phyloP scores from a whole-genome alignment of 73 alveolate species.

The Paramecium octaurelia region DNA sequence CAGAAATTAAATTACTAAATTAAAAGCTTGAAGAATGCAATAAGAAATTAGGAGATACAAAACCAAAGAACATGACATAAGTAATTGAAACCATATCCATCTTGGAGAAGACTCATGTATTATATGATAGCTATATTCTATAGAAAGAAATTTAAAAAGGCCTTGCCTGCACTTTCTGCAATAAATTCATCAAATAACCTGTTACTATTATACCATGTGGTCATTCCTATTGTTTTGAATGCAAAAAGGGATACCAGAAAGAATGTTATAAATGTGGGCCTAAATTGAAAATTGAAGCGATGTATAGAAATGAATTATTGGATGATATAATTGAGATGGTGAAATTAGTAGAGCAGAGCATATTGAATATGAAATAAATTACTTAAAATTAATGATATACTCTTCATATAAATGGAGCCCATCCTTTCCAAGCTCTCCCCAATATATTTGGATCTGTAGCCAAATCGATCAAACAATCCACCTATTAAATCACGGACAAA shows the following conservation, averaged over 20 bases:
- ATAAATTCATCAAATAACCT: conserved; percentile 59
- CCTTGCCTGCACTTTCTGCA: conserved; percentile 43
- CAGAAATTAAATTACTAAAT: neutral
- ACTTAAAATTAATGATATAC: neutral
- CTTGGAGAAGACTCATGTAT: conserved; percentile 28
- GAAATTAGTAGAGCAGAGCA: neutral
- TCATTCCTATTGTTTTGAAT: conserved; percentile 59
- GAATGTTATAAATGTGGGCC: conserved; percentile 64
- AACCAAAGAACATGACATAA: neutral
- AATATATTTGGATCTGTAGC: conserved; percentile 96
- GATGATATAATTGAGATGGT: conserved; percentile 61
- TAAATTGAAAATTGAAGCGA: conserved; percentile 59
- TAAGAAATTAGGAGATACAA: neutral
- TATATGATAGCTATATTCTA: neutral
- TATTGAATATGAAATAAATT: neutral
- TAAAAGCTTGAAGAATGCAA: neutral
- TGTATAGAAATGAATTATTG: conserved; percentile 59
- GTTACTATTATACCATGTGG: conserved; percentile 63
- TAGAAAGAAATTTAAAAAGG: conserved; percentile 60
- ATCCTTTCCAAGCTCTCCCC: conserved; percentile 99
- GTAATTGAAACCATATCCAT: neutral
- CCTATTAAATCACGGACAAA: conserved; percentile 88
- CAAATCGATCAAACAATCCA: conserved; percentile 92
- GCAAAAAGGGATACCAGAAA: conserved; percentile 56
- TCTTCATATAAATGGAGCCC: conserved; percentile 91